Conservation (phyloP, 2,329 filamentous ascomycete genomes). For the Botrytis sinoallii region DNA sequence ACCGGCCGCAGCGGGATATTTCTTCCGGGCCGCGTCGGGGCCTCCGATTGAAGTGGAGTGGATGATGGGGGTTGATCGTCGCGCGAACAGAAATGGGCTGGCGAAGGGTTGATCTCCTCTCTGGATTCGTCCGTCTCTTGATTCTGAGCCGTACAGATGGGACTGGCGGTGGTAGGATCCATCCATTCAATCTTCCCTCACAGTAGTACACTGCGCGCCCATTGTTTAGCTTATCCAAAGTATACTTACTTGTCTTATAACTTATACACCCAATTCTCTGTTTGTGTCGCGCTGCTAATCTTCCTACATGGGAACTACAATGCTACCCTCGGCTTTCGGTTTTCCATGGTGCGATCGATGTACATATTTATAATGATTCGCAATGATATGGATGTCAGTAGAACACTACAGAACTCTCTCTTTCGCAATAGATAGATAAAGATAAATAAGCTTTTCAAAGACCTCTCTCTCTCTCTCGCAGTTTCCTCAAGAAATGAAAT, state of each 20-base stretch:
- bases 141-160: neutral
- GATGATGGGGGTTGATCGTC: neutral
- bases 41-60: neutral
- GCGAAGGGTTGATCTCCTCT: neutral
- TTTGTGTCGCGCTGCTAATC: neutral
- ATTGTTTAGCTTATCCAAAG: neutral
- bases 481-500: neutral
- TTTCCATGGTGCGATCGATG: neutral
- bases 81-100: neutral
- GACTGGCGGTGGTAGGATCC: neutral
- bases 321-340: neutral
- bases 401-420: neutral
- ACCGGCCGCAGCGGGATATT: neutral
- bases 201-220: neutral
- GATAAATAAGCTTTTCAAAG: neutral
- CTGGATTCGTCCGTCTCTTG: neutral
- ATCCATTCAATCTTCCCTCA: neutral
- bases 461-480: neutral
- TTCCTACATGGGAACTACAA: neutral
- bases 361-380: neutral
- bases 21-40: neutral
- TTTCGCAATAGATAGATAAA: neutral
- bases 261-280: neutral
- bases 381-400: neutral
- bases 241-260: neutral